Base-by-base conservation (phyloP, 2,329 filamentous ascomycete species). In the Diaporthe sp. region DNA sequence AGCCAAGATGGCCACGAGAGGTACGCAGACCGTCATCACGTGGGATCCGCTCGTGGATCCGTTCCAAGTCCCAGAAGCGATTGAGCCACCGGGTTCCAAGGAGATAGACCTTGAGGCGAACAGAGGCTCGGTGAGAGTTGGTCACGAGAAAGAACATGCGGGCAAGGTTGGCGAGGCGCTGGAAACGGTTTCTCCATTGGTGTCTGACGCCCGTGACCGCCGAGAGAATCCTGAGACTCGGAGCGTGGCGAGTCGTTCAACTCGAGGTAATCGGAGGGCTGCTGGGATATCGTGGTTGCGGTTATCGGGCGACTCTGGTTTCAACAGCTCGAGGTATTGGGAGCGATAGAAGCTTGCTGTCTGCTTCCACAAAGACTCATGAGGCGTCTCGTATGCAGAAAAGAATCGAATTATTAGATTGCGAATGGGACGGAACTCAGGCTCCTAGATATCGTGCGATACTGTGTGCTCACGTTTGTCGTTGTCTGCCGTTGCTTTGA, bases 261-360 rank as follows among this genome's bases (percentile, higher is more conserved):
- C 65, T 17, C 65, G 65, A 42, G 65, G 65, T 1, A 68, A 37
- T 15, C 49, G 65, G 8, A 42, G 49, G 31, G 65, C n/a, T 55
- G 47, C 49, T 34, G 65, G 65, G 9, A 55, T 70, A 22, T 70
- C 65, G 34, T 70, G 65, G 65, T 15, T 70, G 34, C 22, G 49
- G 49, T 25, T 70, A n/a, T 70, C 65, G 13, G 15, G 49, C 5
- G 65, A 70, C 6, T 55, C 65, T 55, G 49, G 65, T 7, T 55
- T 70, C 9, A 70, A 70, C 17, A 70, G 65, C 22, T 70, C 47
- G 65, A 53, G 34, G 17, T 55, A 70, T 8, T 70, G 65, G 65
- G 49, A 70, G 49, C 17, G 34, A 4, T 55, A 70, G 65, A 67
- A 4, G 34, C 12, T 8, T 17, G 17, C 17, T 10, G 20, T 0